Evolutionary conservation across 495 filamentous ascomycete species (phyloP), one percentile per base, ranked within the genome.

Genomic region (Parathielavia appendiculata): DNA sequence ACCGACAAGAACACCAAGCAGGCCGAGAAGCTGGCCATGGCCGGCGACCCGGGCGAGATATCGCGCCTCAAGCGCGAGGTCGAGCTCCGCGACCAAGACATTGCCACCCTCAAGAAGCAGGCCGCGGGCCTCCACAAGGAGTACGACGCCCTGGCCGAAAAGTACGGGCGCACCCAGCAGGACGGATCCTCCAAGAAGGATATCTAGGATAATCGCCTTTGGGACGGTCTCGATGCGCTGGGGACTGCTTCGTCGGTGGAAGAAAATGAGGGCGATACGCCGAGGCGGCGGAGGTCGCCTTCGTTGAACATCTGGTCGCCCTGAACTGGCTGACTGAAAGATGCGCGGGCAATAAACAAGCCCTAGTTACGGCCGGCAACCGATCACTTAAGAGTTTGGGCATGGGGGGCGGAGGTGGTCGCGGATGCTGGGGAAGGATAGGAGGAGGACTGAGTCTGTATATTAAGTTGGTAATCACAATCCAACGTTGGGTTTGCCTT

Each of bases 101-200:
- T 91, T 61, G 84, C 87, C 71, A 85, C 81, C 53, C 78, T 97
- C 65, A 92, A 90, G 81, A 89, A 92, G 79, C 90, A 95, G 79
- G 79, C 82, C 49, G 83, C 86, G 60, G 88, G 89, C 1, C 73
- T 95, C 32, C 80, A 76, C 61, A 75, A 81, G 57, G 91, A 96
- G 77, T 98, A 97, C 73, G 80, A 88, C 68, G 80, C 81, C 47
- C 77, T 98, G 54, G 85, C 89, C 55, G 89, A 98, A 67, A 82
- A 89, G 75, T 85, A 91, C 63, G 76, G 82, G 57, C 74, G 75
- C 58, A 74, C 77, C 41, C 74, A 78, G 63, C 74, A 80, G 62
- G 59, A 70, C 51, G 75, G 77, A 5, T 78, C 81, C 20, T 76
- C 82, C 40, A 88, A 85, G 79, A 92, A 92, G 79, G 79, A 83